Evolutionary conservation across 2,329 filamentous ascomycete genomes (phyloP).

Genomic region (Penicillium nordicum): DNA sequence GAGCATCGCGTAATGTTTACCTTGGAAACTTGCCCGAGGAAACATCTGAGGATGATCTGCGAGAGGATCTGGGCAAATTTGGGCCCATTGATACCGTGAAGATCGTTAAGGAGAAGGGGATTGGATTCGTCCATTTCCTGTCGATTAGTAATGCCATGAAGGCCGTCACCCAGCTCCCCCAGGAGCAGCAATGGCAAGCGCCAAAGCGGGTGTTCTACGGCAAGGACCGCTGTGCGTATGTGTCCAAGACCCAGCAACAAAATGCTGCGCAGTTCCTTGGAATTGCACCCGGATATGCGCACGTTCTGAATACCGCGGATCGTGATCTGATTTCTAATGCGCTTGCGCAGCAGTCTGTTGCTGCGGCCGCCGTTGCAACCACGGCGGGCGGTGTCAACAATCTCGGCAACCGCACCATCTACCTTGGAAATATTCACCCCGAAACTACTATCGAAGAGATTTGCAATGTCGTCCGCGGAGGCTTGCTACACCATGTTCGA

Average conservation of each 20-base stretch:
- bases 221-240: constrained; percentile 96
- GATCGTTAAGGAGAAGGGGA: constrained; percentile 95
- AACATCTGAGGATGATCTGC: constrained; percentile 82
- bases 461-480: constrained; percentile 95
- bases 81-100: constrained; percentile 96
- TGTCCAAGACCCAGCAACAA: constrained; percentile 99
- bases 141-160: constrained; percentile 99
- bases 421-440: constrained; percentile 96
- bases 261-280: constrained; percentile 97
- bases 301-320: constrained; percentile 93
- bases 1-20: constrained; percentile 95
- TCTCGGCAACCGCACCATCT: constrained; percentile 94
- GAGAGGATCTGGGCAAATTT: constrained; percentile 93
- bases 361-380: constrained; percentile 92
- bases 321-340: constrained; percentile 95
- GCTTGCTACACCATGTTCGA: constrained; percentile 93
- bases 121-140: constrained; percentile 95
- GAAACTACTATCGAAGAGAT: constrained; percentile 99
- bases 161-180: constrained; percentile 90
- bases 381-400: constrained; percentile 97
- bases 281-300: constrained; percentile 92
- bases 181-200: constrained; percentile 94
- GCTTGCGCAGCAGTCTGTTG: constrained; percentile 93
- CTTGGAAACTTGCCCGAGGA: constrained; percentile 91
- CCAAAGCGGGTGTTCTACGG: constrained; percentile 96